phyloP scores from a whole-genome alignment of 305 asterid species.

The Fraxinus velutina region DNA sequence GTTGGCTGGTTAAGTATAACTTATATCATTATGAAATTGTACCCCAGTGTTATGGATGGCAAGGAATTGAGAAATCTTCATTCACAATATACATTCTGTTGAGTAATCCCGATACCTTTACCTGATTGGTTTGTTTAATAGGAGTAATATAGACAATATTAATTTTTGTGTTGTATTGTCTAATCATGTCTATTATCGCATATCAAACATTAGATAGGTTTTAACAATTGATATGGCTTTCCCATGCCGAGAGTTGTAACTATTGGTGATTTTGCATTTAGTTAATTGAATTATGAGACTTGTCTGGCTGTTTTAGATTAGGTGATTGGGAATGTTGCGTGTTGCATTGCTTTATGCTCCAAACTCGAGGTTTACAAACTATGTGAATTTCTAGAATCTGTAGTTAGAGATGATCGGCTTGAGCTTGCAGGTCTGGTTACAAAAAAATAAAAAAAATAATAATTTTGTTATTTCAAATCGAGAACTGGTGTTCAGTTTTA shows the following conservation, averaged over 20 bases:
- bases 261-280: not conserved
- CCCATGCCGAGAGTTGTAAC: not conserved
- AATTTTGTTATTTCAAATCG: not conserved
- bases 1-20: slow-evolving; percentile 61
- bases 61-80: not conserved
- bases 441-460: not conserved
- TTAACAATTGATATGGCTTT: not conserved
- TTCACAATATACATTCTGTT: not conserved
- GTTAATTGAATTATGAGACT: not conserved
- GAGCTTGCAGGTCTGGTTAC: not conserved
- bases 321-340: not conserved
- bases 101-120: not conserved
- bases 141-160: not conserved
- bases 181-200: not conserved
- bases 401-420: not conserved
- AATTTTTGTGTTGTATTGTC: not conserved
- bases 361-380: not conserved
- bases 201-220: not conserved
- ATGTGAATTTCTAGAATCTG: not conserved
- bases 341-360: not conserved
- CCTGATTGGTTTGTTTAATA: not conserved
- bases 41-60: not conserved
- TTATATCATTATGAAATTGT: not conserved
- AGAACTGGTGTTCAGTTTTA: not conserved
- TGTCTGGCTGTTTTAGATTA: not conserved